Conservation (phyloP, 192 early-diverging fungal species). For the Entomortierella lignicola region DNA sequence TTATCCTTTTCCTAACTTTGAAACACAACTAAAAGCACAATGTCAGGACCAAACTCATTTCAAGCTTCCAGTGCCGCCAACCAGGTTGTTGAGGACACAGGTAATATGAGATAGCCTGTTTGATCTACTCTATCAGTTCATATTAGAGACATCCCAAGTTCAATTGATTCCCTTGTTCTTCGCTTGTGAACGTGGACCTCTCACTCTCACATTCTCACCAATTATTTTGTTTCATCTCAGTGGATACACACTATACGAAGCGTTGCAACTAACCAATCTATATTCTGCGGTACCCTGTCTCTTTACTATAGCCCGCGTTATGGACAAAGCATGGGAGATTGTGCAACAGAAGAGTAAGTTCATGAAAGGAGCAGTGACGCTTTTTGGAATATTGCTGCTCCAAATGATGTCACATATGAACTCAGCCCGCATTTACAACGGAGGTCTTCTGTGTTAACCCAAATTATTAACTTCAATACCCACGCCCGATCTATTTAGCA, state of each 20-base stretch:
- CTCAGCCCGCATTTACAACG: neutral
- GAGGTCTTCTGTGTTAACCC: no score
- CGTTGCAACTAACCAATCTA: neutral
- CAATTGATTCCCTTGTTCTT: no score
- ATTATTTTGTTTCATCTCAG: no score
- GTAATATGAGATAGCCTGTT: slow-evolving; percentile 21
- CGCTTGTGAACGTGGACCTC: no score
- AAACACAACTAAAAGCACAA: slow-evolving; percentile 1
- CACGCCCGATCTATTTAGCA: slow-evolving; percentile 61
- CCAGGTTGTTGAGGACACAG: slow-evolving; percentile 64
- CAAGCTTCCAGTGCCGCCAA: slow-evolving; percentile 58
- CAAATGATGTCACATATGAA: slow-evolving; percentile 8
- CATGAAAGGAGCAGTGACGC: slow-evolving; percentile 11
- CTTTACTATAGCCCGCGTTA: slow-evolving; percentile 58
- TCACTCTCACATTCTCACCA: no score
- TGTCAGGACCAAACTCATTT: slow-evolving; percentile 30
- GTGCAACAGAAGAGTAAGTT: slow-evolving; percentile 93
- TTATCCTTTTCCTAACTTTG: slow-evolving; percentile 1
- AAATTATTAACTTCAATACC: no score
- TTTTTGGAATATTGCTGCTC: slow-evolving; percentile 5
- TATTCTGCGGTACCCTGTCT: neutral
- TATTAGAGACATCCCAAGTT: no score
- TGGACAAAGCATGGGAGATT: slow-evolving; percentile 86
- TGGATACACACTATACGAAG: no score
- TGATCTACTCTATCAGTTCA: neutral